Base-by-base conservation (phyloP, 148 eudicot species). In the Cornus suecica region DNA sequence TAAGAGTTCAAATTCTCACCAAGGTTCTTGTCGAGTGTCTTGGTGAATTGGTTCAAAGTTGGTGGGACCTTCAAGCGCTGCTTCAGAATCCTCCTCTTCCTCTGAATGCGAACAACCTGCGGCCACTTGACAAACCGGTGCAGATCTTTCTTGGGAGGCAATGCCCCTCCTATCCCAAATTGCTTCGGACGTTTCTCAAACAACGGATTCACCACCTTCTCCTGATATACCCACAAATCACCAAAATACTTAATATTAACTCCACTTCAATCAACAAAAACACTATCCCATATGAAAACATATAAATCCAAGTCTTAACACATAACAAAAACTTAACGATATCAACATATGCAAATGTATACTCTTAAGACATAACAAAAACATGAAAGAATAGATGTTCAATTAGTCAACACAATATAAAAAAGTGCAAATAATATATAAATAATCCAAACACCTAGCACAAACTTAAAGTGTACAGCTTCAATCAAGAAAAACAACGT, bases 31-130 rank as follows among this genome's bases (percentile, higher is more conserved):
- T 87, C 88, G 3, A 87, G 84, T 28, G 86, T 87, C 80, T 87
- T 87, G 37, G 90, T 81, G 73, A 85, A 85, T 73, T 85, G 88
- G 76, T 85, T 82, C 81, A 84, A 80, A 10, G 87, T 70, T 34
- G 90, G 88, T 15, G 89, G 83, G 25, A 86, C 88, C 87, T 86
- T 86, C 85, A 88, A 80, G 0, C 87, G 73, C 84, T 81, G 87
- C 82, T 72, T 85, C 42, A 88, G 82, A 64, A 83, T 83, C 87
- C 82, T 88, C 60, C 70, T 88, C 81, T 83, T 88, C 79, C 87
- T 86, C 85, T 88, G 88, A 65, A 85, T 83, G 31, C 84, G 84
- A 22, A 88, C 88, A 30, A 83, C 86, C 73, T 79, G 79, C 4
- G 88, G 88, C 88, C 87, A 85, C 74, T 73, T 86, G 29, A 88